These are phyloP conservation scores for Trifolium pratense DNA, from an alignment of 306 rosid species.

Conservation along the genomic window DNA sequence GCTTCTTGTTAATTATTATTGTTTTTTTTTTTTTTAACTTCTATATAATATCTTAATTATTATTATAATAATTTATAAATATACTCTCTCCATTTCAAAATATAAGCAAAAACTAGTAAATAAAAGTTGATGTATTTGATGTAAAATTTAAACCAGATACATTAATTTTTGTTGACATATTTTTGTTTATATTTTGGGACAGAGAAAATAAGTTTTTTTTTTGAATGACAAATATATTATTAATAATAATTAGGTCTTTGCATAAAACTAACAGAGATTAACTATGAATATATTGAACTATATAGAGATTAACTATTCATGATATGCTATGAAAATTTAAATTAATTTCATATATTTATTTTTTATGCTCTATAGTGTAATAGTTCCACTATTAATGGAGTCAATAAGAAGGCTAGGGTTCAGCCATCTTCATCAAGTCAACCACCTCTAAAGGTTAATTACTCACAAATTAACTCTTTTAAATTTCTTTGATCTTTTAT, in stretches of 20 bases:
- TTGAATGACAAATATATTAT: too few species aligned
- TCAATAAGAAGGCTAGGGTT: constrained; percentile 77
- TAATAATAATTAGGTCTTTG: too few species aligned
- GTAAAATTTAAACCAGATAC: too few species aligned
- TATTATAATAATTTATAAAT: not conserved
- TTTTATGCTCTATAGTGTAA: constrained; percentile 50
- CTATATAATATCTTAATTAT: not conserved
- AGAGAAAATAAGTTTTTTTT: too few species aligned
- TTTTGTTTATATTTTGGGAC: too few species aligned
- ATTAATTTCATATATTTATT: constrained; percentile 8
- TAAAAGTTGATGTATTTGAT: too few species aligned
- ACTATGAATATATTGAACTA: too few species aligned
- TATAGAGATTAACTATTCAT: too few species aligned
- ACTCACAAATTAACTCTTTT: constrained; percentile 19
- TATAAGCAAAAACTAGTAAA: too few species aligned
- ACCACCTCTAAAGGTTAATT: constrained; percentile 70
- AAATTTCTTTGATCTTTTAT: constrained; percentile 38
- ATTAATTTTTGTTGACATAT: too few species aligned
- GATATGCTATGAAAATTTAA: not conserved
- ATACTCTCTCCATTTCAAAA: too few species aligned
- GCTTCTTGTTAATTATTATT: not conserved
- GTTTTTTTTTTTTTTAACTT: not conserved
- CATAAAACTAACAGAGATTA: too few species aligned
- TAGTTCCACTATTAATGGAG: constrained; percentile 52
- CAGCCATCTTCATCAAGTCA: constrained; percentile 70